These are phyloP conservation scores for Xylariaceae sp. DNA, from an alignment of 2,329 filamentous ascomycete species.

Conservation along the genomic window DNA sequence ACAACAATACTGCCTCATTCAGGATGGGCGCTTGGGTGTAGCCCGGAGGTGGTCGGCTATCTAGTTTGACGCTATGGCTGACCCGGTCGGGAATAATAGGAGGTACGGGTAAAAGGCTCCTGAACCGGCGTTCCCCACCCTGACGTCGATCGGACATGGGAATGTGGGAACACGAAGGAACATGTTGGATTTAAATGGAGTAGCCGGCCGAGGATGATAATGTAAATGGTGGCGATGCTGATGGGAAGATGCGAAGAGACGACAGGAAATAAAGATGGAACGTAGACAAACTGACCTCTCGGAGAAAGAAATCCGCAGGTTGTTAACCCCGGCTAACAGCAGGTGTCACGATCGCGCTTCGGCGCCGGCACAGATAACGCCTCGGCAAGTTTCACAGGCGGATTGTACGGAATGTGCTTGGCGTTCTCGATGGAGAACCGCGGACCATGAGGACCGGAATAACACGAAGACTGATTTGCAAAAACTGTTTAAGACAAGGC, in stretches of 20 bases:
- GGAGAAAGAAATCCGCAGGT: not conserved
- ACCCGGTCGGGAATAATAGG: conserved; percentile 27
- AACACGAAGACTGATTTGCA: not conserved
- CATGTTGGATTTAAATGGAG: not conserved
- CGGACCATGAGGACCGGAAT: not conserved
- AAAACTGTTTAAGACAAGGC: not conserved
- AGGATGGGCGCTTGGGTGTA: conserved; percentile 13
- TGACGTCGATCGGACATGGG: not conserved
- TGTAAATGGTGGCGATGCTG: not conserved
- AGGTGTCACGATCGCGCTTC: not conserved
- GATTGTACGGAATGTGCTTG: not conserved
- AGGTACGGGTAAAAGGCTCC: not conserved
- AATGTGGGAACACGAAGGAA: not conserved
- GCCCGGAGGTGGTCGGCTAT: conserved; percentile 18
- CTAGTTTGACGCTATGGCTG: conserved; percentile 21
- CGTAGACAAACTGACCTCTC: conserved; percentile 13
- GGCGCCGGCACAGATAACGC: not conserved
- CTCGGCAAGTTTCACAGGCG: not conserved
- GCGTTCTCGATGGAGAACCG: not conserved
- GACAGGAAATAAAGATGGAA: not conserved
- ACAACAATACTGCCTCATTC: conserved; percentile 14
- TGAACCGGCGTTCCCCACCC: conserved; percentile 6
- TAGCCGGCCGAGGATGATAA: not conserved
- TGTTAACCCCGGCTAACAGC: not conserved
- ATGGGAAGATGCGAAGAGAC: not conserved